Base-by-base conservation (phyloP, 169 alveolate species). In the Cryptosporidium parvum region DNA sequence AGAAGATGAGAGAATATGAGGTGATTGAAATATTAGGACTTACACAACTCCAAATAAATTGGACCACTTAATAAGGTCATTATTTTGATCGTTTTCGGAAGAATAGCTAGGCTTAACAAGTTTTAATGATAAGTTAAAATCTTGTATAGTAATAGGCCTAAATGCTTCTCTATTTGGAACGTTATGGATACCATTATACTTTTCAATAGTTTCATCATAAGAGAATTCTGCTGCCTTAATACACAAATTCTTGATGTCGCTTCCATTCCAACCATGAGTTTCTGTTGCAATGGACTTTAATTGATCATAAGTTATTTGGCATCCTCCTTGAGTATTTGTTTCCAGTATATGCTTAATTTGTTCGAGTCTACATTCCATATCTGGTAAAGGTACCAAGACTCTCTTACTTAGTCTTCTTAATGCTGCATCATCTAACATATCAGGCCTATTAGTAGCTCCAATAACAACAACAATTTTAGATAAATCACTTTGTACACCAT, bases 381-480 rank as follows among this genome's bases (percentile, higher is more conserved):
- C 97, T 37, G 99, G 99, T 23, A 96, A 94, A 16, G 98, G 98
- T 26, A 97, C 94, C 89, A 96, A 95, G 6, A 97, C 95, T 59
- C 99, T 92, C 91, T 96, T 97, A 56, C 96, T 93, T 70, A 97
- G 92, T 61, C 99, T 92, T 85, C 98, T 92, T n/a, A 97, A 92
- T 18, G 98, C 98, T 33, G 99, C 99, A 91, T 96, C 99, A 92
- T 96, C 99, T 44, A 97, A 92, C 96, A 96, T 97, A 89, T 94
- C 97, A 2, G 99, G 99, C 59, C 99, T 93, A 86, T 97, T 97
- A 2, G 99, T 97, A 14, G 99, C 99, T 3, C 97, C 99, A 33
- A 96, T 93, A 42, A 97, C 97, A 26, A 96, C 95, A 26, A 95
- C 95, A 58, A 94, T 93, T 6, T 94, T 93, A 29, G 93, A 94